Base-by-base conservation (phyloP, 2,329 filamentous ascomycete genomes). In the Clarireedia monteithiana region DNA sequence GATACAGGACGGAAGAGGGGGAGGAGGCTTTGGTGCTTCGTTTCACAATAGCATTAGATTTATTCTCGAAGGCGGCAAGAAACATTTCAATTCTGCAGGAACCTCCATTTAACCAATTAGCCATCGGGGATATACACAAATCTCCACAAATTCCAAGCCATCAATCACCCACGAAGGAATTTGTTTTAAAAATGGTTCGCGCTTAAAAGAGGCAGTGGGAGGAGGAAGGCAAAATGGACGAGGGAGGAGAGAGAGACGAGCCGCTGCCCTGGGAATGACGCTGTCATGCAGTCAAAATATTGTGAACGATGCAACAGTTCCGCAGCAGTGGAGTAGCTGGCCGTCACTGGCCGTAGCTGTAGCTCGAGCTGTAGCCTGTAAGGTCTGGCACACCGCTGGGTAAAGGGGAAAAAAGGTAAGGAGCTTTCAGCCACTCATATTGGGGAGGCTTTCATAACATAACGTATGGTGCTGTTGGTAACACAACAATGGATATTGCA, bases 181-280 rank as follows among this genome's bases (percentile, higher is more conserved):
- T 26, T 24, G 36, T 42, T 34, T 36, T 30, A 7, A n/a, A 14
- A 39, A 10, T 34, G 46, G 14, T 45, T 50, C 26, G 53, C 53
- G 53, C 47, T 50, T 55, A 55, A 50, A 44, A 23, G 39, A 34
- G 9, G 30, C 30, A 34, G 30, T 34, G 30, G 30, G 30, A 34
- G 30, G 30, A 34, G 30, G 30, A 12, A 34, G 30, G 30, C 30
- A 12, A 34, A 34, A 34, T 5, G 26, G 5, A 7, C 5, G 12
- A 12, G 12, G 9, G 12, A 12, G 3, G 30, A 34, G 30, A 2
- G 30, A 34, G 7, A 42, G 17, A 42, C 26, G 52, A 54, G 52
- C 52, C 52, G 52, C 45, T 49, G 23, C n/a, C 24, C 45, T 54
- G 52, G 52, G 52, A 54, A 54, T 42, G 44, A 53, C 44, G 34